These are phyloP conservation scores for Arthrobotrys musiformis DNA, from an alignment of 2,329 filamentous ascomycete species.

Conservation along the genomic window DNA sequence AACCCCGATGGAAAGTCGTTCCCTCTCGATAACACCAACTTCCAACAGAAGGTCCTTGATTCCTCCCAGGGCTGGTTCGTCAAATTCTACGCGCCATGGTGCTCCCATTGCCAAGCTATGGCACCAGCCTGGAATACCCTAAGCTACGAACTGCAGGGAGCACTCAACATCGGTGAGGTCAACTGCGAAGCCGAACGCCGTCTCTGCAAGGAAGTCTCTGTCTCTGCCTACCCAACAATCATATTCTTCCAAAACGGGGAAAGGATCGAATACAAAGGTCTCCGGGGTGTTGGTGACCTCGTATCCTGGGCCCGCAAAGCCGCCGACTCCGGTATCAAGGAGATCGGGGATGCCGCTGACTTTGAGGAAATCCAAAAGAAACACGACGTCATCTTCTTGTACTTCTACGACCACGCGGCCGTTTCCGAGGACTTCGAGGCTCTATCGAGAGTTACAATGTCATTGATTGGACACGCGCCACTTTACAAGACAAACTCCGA, in stretches of 20 bases:
- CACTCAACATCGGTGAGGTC: slow-evolving; percentile 92
- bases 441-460: slow-evolving; percentile 84
- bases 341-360: slow-evolving; percentile 76
- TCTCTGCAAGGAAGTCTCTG: slow-evolving; percentile 89
- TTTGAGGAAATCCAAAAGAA: slow-evolving; percentile 89
- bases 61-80: slow-evolving; percentile 96
- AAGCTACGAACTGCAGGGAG: slow-evolving; percentile 88
- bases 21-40: slow-evolving; percentile 81
- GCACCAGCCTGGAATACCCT: slow-evolving; percentile 89
- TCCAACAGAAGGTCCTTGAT: slow-evolving; percentile 84
- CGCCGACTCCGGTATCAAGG: slow-evolving; percentile 80
- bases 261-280: slow-evolving; percentile 89
- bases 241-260: slow-evolving; percentile 93
- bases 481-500: slow-evolving; percentile 89
- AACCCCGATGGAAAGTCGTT: slow-evolving; percentile 82
- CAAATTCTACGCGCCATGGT: slow-evolving; percentile 99
- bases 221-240: slow-evolving; percentile 86
- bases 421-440: slow-evolving; percentile 91
- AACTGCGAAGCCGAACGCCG: slow-evolving; percentile 88
- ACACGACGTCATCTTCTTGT: slow-evolving; percentile 92
- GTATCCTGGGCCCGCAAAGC: slow-evolving; percentile 88
- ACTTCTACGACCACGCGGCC: slow-evolving; percentile 97
- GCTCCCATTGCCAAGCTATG: slow-evolving; percentile 92
- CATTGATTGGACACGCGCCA: slow-evolving; percentile 88
- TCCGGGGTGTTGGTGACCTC: slow-evolving; percentile 91